A percentile compares a stretch with the other conserved stretches of the same genome.
These are phyloP conservation scores for Alternaria sp. DNA, from an alignment of 2,329 filamentous ascomycete genomes.

Conservation along the genomic window DNA sequence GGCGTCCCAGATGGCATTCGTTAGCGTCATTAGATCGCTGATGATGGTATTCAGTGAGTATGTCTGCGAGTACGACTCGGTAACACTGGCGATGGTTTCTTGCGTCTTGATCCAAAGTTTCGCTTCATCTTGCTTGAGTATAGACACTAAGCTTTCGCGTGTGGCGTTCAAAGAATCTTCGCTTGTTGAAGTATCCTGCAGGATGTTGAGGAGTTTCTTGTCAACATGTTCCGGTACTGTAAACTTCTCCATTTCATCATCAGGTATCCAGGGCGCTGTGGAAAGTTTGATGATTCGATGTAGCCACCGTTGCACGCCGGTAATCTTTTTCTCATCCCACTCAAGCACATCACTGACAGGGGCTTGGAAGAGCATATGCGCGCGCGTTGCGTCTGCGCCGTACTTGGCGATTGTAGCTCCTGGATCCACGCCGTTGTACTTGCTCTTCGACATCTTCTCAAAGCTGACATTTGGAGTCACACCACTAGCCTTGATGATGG, in stretches of 20 bases:
- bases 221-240: conserved; percentile 35
- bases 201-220: conserved; percentile 29
- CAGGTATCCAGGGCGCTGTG: conserved; percentile 28
- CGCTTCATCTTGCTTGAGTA: conserved; percentile 44
- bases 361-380: conserved; percentile 89
- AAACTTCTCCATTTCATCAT: conserved; percentile 36
- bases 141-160: conserved; percentile 9
- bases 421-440: conserved; percentile 90
- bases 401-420: conserved; percentile 75
- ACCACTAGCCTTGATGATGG: conserved; percentile 70
- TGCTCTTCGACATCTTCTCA: conserved; percentile 97
- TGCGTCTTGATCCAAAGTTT: conserved; percentile 73
- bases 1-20: conserved; percentile 64
- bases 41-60: conserved; percentile 85
- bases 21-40: conserved; percentile 83
- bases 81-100: conserved; percentile 72
- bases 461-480: conserved; percentile 69
- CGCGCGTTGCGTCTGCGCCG: conserved; percentile 83
- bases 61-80: conserved; percentile 72
- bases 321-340: conserved; percentile 86
- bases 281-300: conserved; percentile 69
- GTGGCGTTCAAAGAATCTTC: conserved; percentile 8
- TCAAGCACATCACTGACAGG: conserved; percentile 84
- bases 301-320: conserved; percentile 84
- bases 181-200: conserved; percentile 20